Evolutionary conservation across 768 basidiomycete species (phyloP).

Genomic region (Favolaschia claudopus): DNA sequence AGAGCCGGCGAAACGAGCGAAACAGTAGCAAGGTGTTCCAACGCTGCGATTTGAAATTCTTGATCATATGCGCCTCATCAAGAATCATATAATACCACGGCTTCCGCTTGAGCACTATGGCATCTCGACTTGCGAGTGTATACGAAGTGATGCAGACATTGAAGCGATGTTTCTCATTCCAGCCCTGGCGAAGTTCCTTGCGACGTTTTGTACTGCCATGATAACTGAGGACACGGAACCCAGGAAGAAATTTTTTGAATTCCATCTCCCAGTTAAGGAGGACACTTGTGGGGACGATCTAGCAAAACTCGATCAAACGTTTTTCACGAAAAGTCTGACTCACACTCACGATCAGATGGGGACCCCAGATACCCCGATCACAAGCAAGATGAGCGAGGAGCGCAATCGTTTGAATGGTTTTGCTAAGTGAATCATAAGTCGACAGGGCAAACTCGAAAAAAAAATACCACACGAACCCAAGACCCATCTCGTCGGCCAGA

Average conservation of each 20-base stretch:
- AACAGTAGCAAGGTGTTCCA: constrained; percentile 94
- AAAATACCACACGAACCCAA: constrained; percentile 67
- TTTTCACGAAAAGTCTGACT: background rate
- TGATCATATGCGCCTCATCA: constrained; percentile 98
- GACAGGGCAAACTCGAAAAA: background rate
- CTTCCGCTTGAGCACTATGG: constrained; percentile 91
- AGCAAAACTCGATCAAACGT: constrained; percentile 21
- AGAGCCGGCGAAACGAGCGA: constrained; percentile 82
- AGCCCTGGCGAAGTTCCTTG: constrained; percentile 88
- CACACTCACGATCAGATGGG: constrained; percentile 79
- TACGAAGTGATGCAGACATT: constrained; percentile 97
- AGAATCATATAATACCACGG: constrained; percentile 96
- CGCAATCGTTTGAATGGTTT: constrained; percentile 96
- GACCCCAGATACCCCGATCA: constrained; percentile 90
- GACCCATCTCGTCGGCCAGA: constrained; percentile 93
- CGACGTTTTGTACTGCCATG: constrained; percentile 90
- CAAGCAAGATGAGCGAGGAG: constrained; percentile 92
- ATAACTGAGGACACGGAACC: constrained; percentile 87
- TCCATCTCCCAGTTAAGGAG: constrained; percentile 97
- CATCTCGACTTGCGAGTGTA: constrained; percentile 89
- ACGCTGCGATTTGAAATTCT: constrained; percentile 93
- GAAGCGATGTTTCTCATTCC: constrained; percentile 89
- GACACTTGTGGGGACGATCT: constrained; percentile 93
- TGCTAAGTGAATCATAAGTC: constrained; percentile 52
- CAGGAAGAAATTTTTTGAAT: constrained; percentile 94